Conservation (phyloP, 768 basidiomycete genomes). For the Suillus paluster region DNA sequence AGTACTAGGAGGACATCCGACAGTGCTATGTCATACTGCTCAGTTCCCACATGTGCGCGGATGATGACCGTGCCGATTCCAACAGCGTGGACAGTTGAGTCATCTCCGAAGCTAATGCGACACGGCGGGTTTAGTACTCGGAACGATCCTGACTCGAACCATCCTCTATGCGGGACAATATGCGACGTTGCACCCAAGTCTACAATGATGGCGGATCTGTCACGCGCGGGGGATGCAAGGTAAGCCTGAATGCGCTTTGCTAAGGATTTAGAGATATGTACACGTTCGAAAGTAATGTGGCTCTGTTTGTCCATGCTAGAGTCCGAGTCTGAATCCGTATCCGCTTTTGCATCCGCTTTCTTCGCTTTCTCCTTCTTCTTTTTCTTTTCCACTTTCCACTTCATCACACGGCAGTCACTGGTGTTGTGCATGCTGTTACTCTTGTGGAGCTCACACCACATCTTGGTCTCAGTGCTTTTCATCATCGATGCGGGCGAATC, state of each 20-base stretch:
- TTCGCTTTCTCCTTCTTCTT: not conserved
- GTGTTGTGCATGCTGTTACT: not conserved
- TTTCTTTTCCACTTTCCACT: not conserved
- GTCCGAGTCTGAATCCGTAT: not conserved
- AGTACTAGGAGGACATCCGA: no score
- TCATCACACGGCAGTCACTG: not conserved
- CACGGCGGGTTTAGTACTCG: no score
- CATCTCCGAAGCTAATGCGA: no score
- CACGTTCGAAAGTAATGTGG: not conserved
- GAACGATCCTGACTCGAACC: no score
- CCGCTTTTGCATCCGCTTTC: not conserved
- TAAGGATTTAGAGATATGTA: not conserved
- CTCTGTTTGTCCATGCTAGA: not conserved
- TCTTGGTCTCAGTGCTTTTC: not conserved
- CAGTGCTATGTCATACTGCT: no score
- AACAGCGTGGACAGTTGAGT: no score
- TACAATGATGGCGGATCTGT: no score
- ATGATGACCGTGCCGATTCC: no score
- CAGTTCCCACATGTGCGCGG: no score
- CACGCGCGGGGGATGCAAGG: not conserved
- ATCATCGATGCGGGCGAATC: not conserved
- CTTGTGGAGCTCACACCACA: not conserved
- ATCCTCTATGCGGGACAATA: no score
- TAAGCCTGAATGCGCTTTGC: conserved; percentile 2
- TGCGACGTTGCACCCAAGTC: no score